Base-by-base conservation (phyloP, 768 basidiomycete genomes). In the Calocybe gangraenosa region DNA sequence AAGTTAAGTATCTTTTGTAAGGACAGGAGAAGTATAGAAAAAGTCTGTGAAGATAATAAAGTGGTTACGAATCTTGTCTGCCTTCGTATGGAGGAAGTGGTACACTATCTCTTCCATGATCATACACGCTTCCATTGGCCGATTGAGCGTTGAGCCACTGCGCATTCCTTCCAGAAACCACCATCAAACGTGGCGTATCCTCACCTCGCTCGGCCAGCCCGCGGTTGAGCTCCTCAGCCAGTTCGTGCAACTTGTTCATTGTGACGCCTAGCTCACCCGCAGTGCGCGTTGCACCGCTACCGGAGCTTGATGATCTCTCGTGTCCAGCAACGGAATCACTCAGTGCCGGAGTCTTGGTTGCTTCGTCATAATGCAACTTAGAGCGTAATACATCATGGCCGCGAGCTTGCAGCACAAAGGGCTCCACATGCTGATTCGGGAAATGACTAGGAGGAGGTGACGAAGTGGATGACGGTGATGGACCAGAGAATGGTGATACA, bases 211-310 rank as follows among this genome's bases (percentile, higher is more conserved):
- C 32, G 8, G 32, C 41, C 3, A 42, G 31, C 14, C 41, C 41
- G 1, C 41, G 41, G 21, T 42, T 42, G 19, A 42, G 41, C 20
- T 32, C 41, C 32, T 33, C 30, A 9, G 41, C 21, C 13, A 42
- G 20, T 31, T 33, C 31, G 4, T 42, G 41, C 11, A 42, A 31
- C 41, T 20, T 42, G 19, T 22, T 13, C 41, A 42, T 32, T 19
- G 41, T 34, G 5, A 23, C 19, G 21, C 20, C 20, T 1, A 42
- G 31, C 32, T 34, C 41, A 14, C 21, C 41, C 13, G 31, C 19
- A 14, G n/a, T 28, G 15, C 28, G 14, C 22, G 38, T 14, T 20
- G 10, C 21, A 25, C 38, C 20, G 40, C 40, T 30, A 25, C 40
- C 28, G 40, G 14, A 2, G 25, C 40, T 40, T 15, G 23, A 7